Evolutionary conservation across 352 stramenopile species (phyloP), one percentile per base, ranked within the genome.

Genomic region (Globisporangium recalcitrans): DNA sequence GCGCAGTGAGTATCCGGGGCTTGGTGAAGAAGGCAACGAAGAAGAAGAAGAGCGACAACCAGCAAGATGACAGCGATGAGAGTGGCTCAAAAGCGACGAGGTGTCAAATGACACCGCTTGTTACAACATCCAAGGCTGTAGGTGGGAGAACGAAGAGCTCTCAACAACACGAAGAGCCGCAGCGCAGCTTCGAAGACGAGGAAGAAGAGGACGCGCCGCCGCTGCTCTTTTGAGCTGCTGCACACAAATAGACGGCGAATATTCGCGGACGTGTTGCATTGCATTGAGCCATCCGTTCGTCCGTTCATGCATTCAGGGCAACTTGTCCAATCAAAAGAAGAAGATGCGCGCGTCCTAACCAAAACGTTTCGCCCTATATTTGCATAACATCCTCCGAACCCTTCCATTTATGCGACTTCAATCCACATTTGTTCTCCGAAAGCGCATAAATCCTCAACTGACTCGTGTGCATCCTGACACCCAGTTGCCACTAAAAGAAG

Each of bases 121-220:
- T 24, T 22, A 34, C 8, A 48, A 22, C 27, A 77, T 62, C 4
- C 73, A 77, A 63, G 68, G 5, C 27, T 31, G 27, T n/a, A 16
- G 21, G 22, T 16, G 54, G 29, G 49, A 11, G 4, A 22, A 60
- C 19, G 21, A 48, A 61, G 34, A 34, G 29, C 27, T 31, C 27
- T 31, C 27, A 31, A 31, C 2, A 31, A 31, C 27, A 6, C n/a
- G 14, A 26, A 36, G 16, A 47, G 32, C 4, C 49, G 60, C 9
- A 61, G 67, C 58, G 31, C 31, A 40, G 14, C 27, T 54, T 67
- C 10, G 53, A 68, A 9, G 63, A 68, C 5, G 53, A 75, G 2
- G 31, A 36, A 10, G 60, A 68, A 2, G 67, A 77, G 51, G 64
- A 74, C 21, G 29, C 52, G 4, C 70, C 70, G 11, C 70, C 70